Conservation (phyloP, 192 early-diverging fungal genomes). For the Lobosporangium transversale region DNA sequence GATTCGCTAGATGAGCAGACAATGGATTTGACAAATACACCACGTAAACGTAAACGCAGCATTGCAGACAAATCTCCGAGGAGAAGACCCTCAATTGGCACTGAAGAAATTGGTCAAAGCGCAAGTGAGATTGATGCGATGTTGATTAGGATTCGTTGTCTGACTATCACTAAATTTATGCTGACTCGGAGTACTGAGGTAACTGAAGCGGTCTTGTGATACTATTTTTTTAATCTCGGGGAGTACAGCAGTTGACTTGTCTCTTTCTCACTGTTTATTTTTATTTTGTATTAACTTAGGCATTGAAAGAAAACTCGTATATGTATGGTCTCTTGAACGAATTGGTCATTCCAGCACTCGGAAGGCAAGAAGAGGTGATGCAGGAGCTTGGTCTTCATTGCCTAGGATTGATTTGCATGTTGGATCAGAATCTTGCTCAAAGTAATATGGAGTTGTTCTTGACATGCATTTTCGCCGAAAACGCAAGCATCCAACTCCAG, state of each 20-base stretch:
- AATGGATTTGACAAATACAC: constrained; percentile 29
- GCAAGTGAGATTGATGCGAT: constrained; percentile 58
- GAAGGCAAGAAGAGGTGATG: constrained; percentile 70
- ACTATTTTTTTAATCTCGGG: too few species aligned
- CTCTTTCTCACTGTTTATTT: neutral
- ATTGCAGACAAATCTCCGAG: constrained; percentile 37
- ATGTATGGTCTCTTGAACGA: constrained; percentile 81
- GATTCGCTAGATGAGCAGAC: constrained; percentile 40
- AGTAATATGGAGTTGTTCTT: constrained; percentile 81
- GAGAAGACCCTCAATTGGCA: constrained; percentile 14
- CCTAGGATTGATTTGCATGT: constrained; percentile 78
- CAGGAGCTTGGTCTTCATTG: constrained; percentile 86
- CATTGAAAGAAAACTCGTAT: constrained; percentile 74
- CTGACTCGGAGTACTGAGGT: constrained; percentile 75
- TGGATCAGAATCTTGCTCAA: constrained; percentile 79
- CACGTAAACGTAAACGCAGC: constrained; percentile 54
- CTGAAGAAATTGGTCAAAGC: constrained; percentile 39
- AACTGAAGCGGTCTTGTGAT: too few species aligned
- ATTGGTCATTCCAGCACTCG: constrained; percentile 76
- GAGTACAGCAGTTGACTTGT: too few species aligned
- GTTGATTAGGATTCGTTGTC: constrained; percentile 69
- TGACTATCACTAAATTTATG: constrained; percentile 76
- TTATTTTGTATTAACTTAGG: constrained; percentile 20
- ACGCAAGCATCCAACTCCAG: constrained; percentile 67
- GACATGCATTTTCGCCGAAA: constrained; percentile 64